phyloP scores from a whole-genome alignment of 108 stramenopile genomes.

The Discostella pseudostelligera region DNA sequence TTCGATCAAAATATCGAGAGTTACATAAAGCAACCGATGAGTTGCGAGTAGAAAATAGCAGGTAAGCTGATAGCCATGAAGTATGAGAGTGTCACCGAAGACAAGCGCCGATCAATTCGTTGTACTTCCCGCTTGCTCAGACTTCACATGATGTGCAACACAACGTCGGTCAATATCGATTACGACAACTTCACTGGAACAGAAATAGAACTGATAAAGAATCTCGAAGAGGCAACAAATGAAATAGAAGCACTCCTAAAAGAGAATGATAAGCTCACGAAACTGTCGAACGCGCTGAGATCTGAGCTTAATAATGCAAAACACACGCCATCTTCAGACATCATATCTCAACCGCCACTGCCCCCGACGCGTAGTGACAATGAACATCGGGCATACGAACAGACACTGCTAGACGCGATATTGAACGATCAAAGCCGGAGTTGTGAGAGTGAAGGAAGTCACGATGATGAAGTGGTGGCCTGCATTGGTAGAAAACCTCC shows the following conservation, averaged over 20 bases:
- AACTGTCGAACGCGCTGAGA: conserved; percentile 20
- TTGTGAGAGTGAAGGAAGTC: conserved; percentile 20
- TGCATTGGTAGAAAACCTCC: conserved; percentile 36
- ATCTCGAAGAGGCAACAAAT: conserved; percentile 37
- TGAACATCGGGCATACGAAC: conserved; percentile 3
- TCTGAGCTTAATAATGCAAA: conserved; percentile 17
- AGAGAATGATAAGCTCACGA: conserved; percentile 26
- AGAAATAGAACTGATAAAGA: conserved; percentile 34
- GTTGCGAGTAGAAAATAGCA: conserved; percentile 17
- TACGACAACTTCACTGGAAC: conserved; percentile 1
- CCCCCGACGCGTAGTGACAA: background rate
- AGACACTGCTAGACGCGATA: conserved; percentile 26
- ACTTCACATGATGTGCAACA: conserved; percentile 3
- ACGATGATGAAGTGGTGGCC: conserved; percentile 14
- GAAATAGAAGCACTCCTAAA: conserved; percentile 30
- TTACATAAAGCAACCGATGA: conserved; percentile 20
- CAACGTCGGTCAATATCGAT: background rate
- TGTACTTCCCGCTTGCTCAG: background rate
- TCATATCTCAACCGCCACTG: background rate
- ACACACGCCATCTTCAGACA: background rate
- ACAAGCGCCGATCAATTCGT: background rate
- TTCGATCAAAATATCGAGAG: conserved; percentile 25
- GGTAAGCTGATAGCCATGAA: conserved; percentile 17
- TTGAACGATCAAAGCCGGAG: conserved; percentile 35
- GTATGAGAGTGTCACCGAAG: background rate